Conservation (phyloP, 2,329 filamentous ascomycete species). For the Fusarium nodosum region DNA sequence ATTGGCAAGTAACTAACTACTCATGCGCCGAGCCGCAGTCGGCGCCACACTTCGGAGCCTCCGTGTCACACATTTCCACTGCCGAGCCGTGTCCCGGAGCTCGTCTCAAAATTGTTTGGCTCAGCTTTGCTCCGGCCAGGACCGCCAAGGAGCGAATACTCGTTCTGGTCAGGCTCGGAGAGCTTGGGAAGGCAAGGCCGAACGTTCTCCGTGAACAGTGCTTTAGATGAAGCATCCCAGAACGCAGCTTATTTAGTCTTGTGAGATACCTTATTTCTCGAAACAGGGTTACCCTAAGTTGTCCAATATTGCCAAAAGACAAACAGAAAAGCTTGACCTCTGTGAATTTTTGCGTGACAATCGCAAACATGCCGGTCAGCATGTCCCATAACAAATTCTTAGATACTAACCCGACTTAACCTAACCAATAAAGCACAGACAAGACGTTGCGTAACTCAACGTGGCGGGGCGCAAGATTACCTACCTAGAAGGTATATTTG, state of each 20-base stretch:
- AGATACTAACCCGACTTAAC: neutral
- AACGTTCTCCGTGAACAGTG: conserved; percentile 16
- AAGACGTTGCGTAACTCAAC: conserved; percentile 26
- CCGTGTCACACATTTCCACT: conserved; percentile 30
- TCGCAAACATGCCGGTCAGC: neutral
- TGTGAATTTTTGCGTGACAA: neutral
- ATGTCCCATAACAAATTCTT: conserved; percentile 6
- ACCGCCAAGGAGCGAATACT: conserved; percentile 27
- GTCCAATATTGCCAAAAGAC: neutral
- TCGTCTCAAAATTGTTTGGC: conserved; percentile 9
- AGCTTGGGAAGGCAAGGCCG: conserved; percentile 16
- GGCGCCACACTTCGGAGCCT: conserved; percentile 34
- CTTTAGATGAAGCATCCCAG: neutral
- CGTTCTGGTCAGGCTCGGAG: neutral
- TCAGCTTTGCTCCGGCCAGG: conserved; percentile 11
- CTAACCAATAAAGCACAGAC: conserved; percentile 25
- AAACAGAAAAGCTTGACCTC: neutral
- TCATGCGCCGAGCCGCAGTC: conserved; percentile 29
- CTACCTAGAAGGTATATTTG: neutral
- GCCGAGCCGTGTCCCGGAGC: conserved; percentile 34
- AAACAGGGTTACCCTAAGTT: neutral
- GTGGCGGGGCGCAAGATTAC: conserved; percentile 28
- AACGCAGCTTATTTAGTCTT: neutral
- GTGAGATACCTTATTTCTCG: conserved; percentile 2
- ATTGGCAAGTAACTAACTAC: conserved; percentile 12